Evolutionary conservation across 1,284 basidiomycete genomes (phyloP).

Genomic region (Cryptococcus floricola): DNA sequence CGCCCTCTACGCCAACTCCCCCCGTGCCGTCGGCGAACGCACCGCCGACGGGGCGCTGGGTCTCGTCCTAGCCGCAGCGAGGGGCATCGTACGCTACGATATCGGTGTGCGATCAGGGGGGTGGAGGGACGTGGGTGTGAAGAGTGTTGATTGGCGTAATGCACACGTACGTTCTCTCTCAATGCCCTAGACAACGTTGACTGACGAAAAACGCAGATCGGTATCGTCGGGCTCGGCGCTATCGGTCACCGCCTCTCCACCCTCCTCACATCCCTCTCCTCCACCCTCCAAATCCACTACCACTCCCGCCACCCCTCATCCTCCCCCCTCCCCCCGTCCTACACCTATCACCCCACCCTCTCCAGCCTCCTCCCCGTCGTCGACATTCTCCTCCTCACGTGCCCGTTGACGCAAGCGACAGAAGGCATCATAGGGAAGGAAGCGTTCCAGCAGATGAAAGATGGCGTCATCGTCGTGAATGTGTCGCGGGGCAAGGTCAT

Average conservation of each 20-base stretch:
- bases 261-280: slow-evolving; percentile 15
- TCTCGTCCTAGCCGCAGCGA: slow-evolving; percentile 26
- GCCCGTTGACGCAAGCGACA: slow-evolving; percentile 25
- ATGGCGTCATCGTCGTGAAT: slow-evolving; percentile 28
- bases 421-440: slow-evolving; percentile 13
- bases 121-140: slow-evolving; percentile 14
- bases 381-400: slow-evolving; percentile 20
- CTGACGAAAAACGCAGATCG: slow-evolving; percentile 13
- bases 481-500: slow-evolving; percentile 24
- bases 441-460: slow-evolving; percentile 21
- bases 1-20: slow-evolving; percentile 35
- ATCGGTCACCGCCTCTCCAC: slow-evolving; percentile 24
- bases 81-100: slow-evolving; percentile 16
- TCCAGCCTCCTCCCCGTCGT: neutral
- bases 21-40: slow-evolving; percentile 24
- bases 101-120: slow-evolving; percentile 8
- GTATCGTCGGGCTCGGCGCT: slow-evolving; percentile 28
- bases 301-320: slow-evolving; percentile 13
- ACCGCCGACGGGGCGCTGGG: slow-evolving; percentile 35
- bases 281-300: slow-evolving; percentile 14
- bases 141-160: slow-evolving; percentile 17
- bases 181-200: neutral
- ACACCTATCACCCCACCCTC: neutral
- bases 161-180: neutral
- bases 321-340: neutral